These are phyloP conservation scores for Glebionis coronaria DNA, from an alignment of 129 eudicot genomes.

Conservation along the genomic window DNA sequence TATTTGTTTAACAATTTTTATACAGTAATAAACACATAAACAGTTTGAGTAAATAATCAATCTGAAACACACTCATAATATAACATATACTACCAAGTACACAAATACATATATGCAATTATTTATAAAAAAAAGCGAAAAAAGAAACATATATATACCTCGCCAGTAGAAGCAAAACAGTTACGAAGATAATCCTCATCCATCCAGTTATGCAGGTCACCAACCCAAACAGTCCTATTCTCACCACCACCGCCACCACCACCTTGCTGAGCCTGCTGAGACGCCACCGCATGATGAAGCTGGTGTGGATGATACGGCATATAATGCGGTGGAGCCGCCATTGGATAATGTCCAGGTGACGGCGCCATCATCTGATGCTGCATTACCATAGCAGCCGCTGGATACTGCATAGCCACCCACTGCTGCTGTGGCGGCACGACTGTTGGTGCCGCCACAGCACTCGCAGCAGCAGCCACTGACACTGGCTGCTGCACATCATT, in stretches of 20 bases:
- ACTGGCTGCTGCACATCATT: constrained; percentile 36
- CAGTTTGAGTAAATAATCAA: neutral
- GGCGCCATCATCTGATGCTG: constrained; percentile 82
- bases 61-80: neutral
- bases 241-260: constrained; percentile 48
- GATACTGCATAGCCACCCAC: constrained; percentile 87
- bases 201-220: constrained; percentile 91
- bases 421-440: constrained; percentile 48
- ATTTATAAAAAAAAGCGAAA: neutral
- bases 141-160: constrained; percentile 36
- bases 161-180: constrained; percentile 81
- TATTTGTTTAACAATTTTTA: no score
- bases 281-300: constrained; percentile 38
- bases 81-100: no score
- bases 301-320: constrained; percentile 74
- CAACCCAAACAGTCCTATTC: constrained; percentile 88
- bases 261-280: constrained; percentile 32
- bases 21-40: no score
- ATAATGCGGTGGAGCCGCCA: constrained; percentile 65
- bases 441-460: constrained; percentile 17
- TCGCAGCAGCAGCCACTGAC: constrained; percentile 22
- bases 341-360: constrained; percentile 64
- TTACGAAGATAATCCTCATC: constrained; percentile 83
- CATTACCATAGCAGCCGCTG: constrained; percentile 84
- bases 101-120: neutral